phyloP scores from a whole-genome alignment of 2,329 filamentous ascomycete genomes.

The Ophiostoma montium region DNA sequence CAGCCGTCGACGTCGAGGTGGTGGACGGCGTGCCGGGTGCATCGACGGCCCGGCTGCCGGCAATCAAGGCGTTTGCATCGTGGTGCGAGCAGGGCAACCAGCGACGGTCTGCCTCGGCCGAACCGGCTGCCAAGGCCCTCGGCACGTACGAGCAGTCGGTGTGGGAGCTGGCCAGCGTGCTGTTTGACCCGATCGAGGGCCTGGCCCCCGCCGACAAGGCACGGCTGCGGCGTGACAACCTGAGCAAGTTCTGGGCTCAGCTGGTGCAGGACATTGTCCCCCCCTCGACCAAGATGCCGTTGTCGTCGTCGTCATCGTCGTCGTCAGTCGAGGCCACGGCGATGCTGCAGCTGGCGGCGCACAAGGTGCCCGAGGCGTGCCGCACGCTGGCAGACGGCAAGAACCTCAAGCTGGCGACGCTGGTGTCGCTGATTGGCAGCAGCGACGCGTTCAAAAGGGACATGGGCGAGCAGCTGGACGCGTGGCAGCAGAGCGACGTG shows the following conservation, averaged over 20 bases:
- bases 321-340: constrained; percentile 71
- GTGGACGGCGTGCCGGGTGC: constrained; percentile 42
- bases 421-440: constrained; percentile 56
- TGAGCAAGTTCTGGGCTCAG: constrained; percentile 53
- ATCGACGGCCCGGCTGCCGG: constrained; percentile 28
- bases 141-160: constrained; percentile 53
- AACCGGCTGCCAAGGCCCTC: constrained; percentile 19
- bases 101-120: constrained; percentile 19
- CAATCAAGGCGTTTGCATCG: constrained; percentile 28
- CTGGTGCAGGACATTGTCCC: constrained; percentile 55
- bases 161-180: constrained; percentile 74
- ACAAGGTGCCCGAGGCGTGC: constrained; percentile 72
- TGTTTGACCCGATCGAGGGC: constrained; percentile 58
- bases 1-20: constrained; percentile 37
- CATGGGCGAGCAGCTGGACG: constrained; percentile 65
- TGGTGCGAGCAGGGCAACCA: constrained; percentile 28
- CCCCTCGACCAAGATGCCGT: too few relatives aligned
- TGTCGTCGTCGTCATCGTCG: too few relatives aligned
- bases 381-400: constrained; percentile 59
- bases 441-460: constrained; percentile 56
- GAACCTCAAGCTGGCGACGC: constrained; percentile 38
- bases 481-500: constrained; percentile 72
- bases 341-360: constrained; percentile 61
- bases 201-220: constrained; percentile 25
- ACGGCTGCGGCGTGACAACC: constrained; percentile 40